Conservation (phyloP, 345 rosid genomes). For the Salix purpurea region DNA sequence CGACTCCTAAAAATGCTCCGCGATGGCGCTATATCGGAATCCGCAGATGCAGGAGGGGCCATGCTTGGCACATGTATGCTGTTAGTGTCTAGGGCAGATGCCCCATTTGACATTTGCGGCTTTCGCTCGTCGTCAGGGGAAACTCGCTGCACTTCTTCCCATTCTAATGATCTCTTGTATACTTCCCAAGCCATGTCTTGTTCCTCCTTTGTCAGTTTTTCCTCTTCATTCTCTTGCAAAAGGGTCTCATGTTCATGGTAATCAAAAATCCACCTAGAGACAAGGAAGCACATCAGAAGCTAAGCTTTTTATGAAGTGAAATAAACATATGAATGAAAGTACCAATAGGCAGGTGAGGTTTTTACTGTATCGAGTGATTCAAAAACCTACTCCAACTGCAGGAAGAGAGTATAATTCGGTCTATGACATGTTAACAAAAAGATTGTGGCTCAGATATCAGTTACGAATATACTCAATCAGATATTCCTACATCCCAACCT, state of each 20-base stretch:
- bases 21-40: conserved; percentile 7
- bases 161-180: conserved; percentile 57
- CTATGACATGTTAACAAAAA: neutral
- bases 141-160: conserved; percentile 89
- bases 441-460: neutral
- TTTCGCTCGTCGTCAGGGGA: conserved; percentile 53
- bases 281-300: neutral
- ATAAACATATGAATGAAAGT: neutral
- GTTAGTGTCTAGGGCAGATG: conserved; percentile 30
- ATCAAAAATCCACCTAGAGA: conserved; percentile 77
- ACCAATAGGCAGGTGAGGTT: neutral
- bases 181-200: conserved; percentile 99
- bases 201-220: conserved; percentile 94
- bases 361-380: neutral
- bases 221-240: conserved; percentile 98
- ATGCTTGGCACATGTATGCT: conserved; percentile 13
- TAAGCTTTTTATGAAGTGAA: neutral
- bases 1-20: conserved; percentile 50
- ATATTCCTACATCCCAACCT: neutral
- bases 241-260: conserved; percentile 97
- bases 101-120: conserved; percentile 26
- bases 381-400: neutral
- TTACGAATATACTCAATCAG: neutral
- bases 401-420: neutral
- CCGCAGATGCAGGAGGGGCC: neutral